These are phyloP conservation scores for Paecilomyces formosus DNA, from an alignment of 2,329 filamentous ascomycete species.

Conservation along the genomic window DNA sequence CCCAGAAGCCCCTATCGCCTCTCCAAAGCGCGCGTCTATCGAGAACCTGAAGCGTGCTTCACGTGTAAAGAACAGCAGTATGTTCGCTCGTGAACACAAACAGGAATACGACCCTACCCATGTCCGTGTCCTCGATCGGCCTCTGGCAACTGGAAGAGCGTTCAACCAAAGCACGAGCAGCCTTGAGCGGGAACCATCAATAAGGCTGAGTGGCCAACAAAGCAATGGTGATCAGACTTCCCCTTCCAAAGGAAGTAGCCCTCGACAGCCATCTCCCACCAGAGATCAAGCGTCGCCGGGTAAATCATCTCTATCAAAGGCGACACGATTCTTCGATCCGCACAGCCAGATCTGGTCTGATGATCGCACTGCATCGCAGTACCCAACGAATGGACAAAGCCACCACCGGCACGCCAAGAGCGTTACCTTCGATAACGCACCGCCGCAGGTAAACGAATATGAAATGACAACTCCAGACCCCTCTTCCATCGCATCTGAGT, in stretches of 20 bases:
- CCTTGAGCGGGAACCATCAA: neutral
- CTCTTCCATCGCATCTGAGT: conserved; percentile 84
- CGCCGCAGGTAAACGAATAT: conserved; percentile 93
- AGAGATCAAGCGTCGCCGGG: conserved; percentile 70
- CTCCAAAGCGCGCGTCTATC: conserved; percentile 79
- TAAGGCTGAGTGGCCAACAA: neutral
- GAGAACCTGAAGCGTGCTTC: conserved; percentile 93
- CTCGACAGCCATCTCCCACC: conserved; percentile 49
- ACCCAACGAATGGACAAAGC: conserved; percentile 57
- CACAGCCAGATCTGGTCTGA: conserved; percentile 62
- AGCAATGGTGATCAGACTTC: conserved; percentile 9
- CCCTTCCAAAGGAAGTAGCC: conserved; percentile 10
- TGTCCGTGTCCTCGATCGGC: conserved; percentile 71
- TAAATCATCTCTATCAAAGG: conserved; percentile 78
- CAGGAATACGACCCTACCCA: conserved; percentile 83
- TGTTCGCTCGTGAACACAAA: conserved; percentile 87
- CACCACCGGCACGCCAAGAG: conserved; percentile 87
- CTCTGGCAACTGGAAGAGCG: conserved; percentile 58
- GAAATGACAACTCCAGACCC: conserved; percentile 95
- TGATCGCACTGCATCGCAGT: conserved; percentile 51
- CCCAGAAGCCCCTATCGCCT: conserved; percentile 58
- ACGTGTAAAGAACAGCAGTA: conserved; percentile 95
- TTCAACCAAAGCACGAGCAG: conserved; percentile 51
- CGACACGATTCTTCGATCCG: conserved; percentile 58
- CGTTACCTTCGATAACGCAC: conserved; percentile 90